Evolutionary conservation across 2,329 filamentous ascomycete genomes (phyloP), one percentile per base, ranked within the genome.

Genomic region (Beauveria australis): DNA sequence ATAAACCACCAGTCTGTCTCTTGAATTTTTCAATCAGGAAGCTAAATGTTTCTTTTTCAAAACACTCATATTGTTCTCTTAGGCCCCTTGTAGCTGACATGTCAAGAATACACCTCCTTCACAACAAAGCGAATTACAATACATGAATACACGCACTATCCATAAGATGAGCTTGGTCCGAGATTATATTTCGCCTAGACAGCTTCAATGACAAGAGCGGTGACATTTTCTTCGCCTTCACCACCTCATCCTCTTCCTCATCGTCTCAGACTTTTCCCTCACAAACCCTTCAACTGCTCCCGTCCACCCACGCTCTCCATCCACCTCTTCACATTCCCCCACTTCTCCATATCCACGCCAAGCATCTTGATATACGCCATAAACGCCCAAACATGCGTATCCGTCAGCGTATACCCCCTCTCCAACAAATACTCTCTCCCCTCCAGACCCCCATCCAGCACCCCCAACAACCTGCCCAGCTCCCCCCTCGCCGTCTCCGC

Each of bases 351-450:
- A 6, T 53, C 47, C 18, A 57, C 30, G 9, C n/a, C 47, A 10
- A 57, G 18, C 59, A 61, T 61, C 44, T 44, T 57, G 22, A 61
- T 40, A 19, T 51, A 61, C 16, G 16, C 30, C 46, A 62, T 53
- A 55, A 62, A 59, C 26, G 55, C 14, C 55, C 55, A 62, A 3
- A 62, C 10, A 28, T 62, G 61, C 26, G 55, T 59, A 19, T 62
- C 61, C 19, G 43, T 55, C 56, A 62, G n/a, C 19, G 49, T 41
- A 14, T 59, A 62, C 24, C 41, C 26, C 16, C 40, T 33, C 5
- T 44, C 51, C 9, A 62, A 9, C 47, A 62, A 5, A 30, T 59
- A 62, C 41, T 46, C 30, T n/a, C 10, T 54, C 10, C 43, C 49
- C 48, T 51, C 19, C 19, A 62, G 44, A 8, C 28, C 49, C 0